Base-by-base conservation (phyloP, 768 basidiomycete genomes). In the Ephemerocybe angulata region DNA sequence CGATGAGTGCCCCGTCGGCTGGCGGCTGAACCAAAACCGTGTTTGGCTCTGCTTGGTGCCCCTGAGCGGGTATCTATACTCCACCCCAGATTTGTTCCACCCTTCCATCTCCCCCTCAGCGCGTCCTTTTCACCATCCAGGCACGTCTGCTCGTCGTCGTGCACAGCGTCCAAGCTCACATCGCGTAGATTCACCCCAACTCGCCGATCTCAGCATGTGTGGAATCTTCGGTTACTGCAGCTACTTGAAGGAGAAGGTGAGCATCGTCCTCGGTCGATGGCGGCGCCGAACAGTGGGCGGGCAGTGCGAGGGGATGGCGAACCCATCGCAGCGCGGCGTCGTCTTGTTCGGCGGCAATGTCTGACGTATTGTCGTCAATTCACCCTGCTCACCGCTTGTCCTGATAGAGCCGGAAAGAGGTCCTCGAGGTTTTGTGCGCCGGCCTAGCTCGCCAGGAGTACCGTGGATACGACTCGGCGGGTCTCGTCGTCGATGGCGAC, bases 221-320 rank as follows among this genome's bases (percentile, higher is more conserved):
- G 95, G 95, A 74, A 98, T 98, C 76, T 98, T 98, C 70, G 90
- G 81, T 54, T 98, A 97, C 75, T 93, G 92, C 80, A 95, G 85
- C 72, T 98, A 75, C 79, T 81, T 98, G 68, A 88, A 88, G 73
- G 95, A 98, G 76, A 95, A 94, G 85, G 92, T 91, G 51, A 53
- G 87, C 74, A 29, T 50, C 50, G 41, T 41, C 52, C 43, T 31
- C 48, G 40, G 28, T n/a, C 51, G 31, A 60, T 30, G 40, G 27
- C 49, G 31, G 53, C 55, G 47, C 37, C 55, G 46, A 3, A 27
- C 40, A 37, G 31, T 55, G 43, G 43, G 52, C 41, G 33, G 15
- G 17, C 17, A 19, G 38, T 19, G 8, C 8, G 15, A 6, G n/a
- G 15, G 10, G 38, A 8, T 41, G 38, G 38, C 31, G 37, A 19